Percentiles rank a stretch among this genome's conserved stretches.
phyloP scores from a whole-genome alignment of 257 asterid species.

The Lycium barbarum region DNA sequence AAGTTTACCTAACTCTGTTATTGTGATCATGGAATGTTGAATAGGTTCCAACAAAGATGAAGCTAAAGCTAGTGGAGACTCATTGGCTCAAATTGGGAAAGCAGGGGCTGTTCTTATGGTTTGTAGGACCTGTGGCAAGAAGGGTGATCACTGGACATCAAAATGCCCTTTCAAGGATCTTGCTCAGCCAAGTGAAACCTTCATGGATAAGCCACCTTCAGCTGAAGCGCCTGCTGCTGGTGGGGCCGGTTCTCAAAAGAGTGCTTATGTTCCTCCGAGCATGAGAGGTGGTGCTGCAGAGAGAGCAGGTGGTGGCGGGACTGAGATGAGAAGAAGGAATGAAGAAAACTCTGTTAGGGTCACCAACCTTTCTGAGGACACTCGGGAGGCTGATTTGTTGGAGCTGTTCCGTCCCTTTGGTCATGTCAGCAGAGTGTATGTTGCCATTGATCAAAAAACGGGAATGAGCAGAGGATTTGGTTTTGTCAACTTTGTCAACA shows the following conservation, averaged over 20 bases:
- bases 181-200: slow-evolving; percentile 62
- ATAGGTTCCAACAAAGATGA: slow-evolving; percentile 82
- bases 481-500: slow-evolving; percentile 81
- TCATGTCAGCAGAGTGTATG: slow-evolving; percentile 75
- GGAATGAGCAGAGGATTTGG: slow-evolving; percentile 89
- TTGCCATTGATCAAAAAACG: slow-evolving; percentile 86
- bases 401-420: slow-evolving; percentile 95
- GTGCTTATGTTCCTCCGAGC: slow-evolving; percentile 83
- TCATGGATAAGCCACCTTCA: slow-evolving; percentile 68
- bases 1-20: background rate
- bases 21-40: background rate
- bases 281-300: slow-evolving; percentile 68
- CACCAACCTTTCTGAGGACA: slow-evolving; percentile 92
- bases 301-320: slow-evolving; percentile 47
- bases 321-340: slow-evolving; percentile 87
- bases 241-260: slow-evolving; percentile 46
- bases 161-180: slow-evolving; percentile 97
- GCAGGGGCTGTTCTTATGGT: slow-evolving; percentile 91
- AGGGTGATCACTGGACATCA: slow-evolving; percentile 98
- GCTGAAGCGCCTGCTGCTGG: slow-evolving; percentile 44
- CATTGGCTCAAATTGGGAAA: slow-evolving; percentile 53
- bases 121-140: slow-evolving; percentile 87
- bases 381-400: slow-evolving; percentile 85
- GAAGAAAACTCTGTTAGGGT: slow-evolving; percentile 95
- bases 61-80: slow-evolving; percentile 55